Evolutionary conservation across 1,139 yeast species (phyloP).

Genomic region (Zhuliangozyma blackwelliae): DNA sequence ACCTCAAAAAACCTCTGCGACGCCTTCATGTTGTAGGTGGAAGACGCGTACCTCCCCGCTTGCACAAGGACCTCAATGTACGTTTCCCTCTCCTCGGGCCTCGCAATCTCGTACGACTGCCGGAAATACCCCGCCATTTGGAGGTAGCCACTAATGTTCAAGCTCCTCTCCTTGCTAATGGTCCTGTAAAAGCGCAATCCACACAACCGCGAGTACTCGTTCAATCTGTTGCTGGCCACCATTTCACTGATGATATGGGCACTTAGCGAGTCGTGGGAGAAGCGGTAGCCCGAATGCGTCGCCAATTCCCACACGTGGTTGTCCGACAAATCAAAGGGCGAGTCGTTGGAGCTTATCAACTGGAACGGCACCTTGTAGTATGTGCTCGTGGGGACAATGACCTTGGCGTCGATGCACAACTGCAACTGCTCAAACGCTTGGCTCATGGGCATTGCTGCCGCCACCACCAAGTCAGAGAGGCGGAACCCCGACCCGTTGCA

Average conservation of each 20-base stretch:
- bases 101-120: conserved; percentile 23
- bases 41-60: conserved; percentile 36
- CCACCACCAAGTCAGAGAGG: conserved; percentile 40
- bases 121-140: conserved; percentile 33
- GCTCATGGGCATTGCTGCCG: conserved; percentile 28
- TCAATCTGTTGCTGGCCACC: conserved; percentile 21
- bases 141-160: conserved; percentile 22
- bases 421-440: conserved; percentile 26
- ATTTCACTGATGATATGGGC: conserved; percentile 22
- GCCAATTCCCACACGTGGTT: conserved; percentile 35
- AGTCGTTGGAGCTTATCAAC: conserved; percentile 23
- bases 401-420: conserved; percentile 27
- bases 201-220: conserved; percentile 34
- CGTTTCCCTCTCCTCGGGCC: conserved; percentile 20
- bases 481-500: conserved; percentile 39
- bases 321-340: conserved; percentile 37
- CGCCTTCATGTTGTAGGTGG: conserved; percentile 28
- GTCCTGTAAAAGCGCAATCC: conserved; percentile 38
- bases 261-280: conserved; percentile 35
- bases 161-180: conserved; percentile 16
- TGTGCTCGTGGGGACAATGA: conserved; percentile 38
- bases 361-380: conserved; percentile 50
- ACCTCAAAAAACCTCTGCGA: conserved; percentile 29
- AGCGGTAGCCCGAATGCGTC: conserved; percentile 27
- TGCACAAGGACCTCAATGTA: conserved; percentile 30